Base-by-base conservation (phyloP, 2,329 filamentous ascomycete species). In the Nectriaceae sp. region DNA sequence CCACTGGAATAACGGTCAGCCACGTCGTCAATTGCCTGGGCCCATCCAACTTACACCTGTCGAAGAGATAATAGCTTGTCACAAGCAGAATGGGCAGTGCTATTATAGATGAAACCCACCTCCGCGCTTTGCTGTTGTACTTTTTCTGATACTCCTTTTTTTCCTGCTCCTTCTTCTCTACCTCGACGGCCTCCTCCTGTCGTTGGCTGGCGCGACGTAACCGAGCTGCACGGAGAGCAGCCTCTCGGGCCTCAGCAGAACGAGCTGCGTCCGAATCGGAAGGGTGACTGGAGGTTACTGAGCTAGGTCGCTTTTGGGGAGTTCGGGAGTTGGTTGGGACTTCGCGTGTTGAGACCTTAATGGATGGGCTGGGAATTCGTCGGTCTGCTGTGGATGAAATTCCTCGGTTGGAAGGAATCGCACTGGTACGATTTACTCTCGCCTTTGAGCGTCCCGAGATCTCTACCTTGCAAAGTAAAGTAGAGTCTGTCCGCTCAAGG, bases 21-120 rank as follows among this genome's bases (percentile, higher is more conserved):
- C 38, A 35, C 8, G 11, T 33, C 11, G 11, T 15, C 8, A 4
- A 4, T 1, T 4, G 3, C 4, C 11, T 3, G 4, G 10, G 13
- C 6, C 5, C 13, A 21, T 13, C 10, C 16, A 29, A 71, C 75
- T 67, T 49, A 78, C 76, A 59, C 64, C 75, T 66, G 39, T 80
- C 72, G 62, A 77, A 82, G 3, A 83, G 60, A 43, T 72, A 74
- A 52, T 79, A 83, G 19, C 79, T 80, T 21, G 77, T 79, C 42
- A 83, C 78, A 13, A 82, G 51, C 4, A 82, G 57, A 24, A 83
- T 74, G 2, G 80, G 80, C 64, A 81, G 56, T 20, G 76, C 78
- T 46, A 82, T 72, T 55, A 83, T 76, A 6, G 72, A 52, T 19
- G 68, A 65, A 3, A 71, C 65, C 69, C 76, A 81, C 56, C 71